Percentiles rank a stretch among this genome's conserved stretches.
These are phyloP conservation scores for Suhomyces bokatorum DNA, from an alignment of 1,139 yeast species.

Conservation along the genomic window DNA sequence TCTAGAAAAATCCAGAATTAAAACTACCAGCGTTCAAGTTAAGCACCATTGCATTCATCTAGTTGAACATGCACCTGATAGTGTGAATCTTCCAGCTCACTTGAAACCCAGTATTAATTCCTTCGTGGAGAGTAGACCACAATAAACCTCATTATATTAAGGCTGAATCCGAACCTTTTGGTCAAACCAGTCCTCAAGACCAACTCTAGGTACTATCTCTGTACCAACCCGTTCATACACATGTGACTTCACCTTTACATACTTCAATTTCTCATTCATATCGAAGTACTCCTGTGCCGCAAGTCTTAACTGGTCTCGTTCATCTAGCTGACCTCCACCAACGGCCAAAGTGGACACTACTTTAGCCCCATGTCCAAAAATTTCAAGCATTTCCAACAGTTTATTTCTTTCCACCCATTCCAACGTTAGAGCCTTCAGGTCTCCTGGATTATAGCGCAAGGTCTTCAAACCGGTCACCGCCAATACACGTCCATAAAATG, in stretches of 20 bases:
- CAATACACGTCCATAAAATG: constrained; percentile 9
- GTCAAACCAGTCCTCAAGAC: constrained; percentile 18
- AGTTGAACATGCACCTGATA: too few species aligned
- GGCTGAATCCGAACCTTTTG: background rate
- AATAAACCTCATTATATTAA: too few species aligned
- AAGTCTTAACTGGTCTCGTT: constrained; percentile 59
- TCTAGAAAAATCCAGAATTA: too few species aligned
- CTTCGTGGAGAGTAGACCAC: too few species aligned
- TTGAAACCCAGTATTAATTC: too few species aligned
- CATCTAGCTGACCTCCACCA: constrained; percentile 54
- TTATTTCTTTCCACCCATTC: constrained; percentile 28
- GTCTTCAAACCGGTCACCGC: constrained; percentile 27
- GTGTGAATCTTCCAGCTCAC: too few species aligned
- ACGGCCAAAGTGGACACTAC: constrained; percentile 58
- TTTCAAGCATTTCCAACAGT: constrained; percentile 38
- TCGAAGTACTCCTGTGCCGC: constrained; percentile 42
- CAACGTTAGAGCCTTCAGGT: constrained; percentile 27
- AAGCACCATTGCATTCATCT: too few species aligned
- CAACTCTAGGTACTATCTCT: constrained; percentile 38
- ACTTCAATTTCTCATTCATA: constrained; percentile 31
- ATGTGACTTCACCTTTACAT: constrained; percentile 45
- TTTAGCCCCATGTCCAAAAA: constrained; percentile 53
- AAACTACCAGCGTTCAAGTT: too few species aligned
- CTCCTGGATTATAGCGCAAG: constrained; percentile 43
- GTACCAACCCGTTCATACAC: constrained; percentile 31